Conservation (phyloP, 805 yeast genomes). For the Lachancea thermotolerans region DNA sequence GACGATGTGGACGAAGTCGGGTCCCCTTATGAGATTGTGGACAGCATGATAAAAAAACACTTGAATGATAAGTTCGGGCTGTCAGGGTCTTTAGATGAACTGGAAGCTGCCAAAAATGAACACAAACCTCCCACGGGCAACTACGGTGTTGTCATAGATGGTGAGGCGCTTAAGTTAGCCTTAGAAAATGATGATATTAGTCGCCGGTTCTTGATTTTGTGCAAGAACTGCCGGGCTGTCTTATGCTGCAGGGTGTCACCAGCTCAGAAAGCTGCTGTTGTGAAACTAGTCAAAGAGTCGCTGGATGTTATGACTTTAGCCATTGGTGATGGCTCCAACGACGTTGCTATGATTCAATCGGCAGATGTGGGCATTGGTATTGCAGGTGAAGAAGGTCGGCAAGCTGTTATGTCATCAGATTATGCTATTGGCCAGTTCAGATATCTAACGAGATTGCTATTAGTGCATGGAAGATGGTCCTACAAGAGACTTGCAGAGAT, state of each 20-base stretch:
- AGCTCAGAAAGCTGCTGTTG: conserved; percentile 81
- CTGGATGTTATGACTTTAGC: conserved; percentile 79
- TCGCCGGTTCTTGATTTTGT: conserved; percentile 58
- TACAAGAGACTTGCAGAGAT: conserved; percentile 75
- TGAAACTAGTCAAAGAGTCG: conserved; percentile 64
- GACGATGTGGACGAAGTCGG: conserved; percentile 44
- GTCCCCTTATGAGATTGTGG: conserved; percentile 37
- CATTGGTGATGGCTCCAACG: conserved; percentile 85
- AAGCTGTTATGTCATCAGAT: conserved; percentile 84
- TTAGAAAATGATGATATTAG: conserved; percentile 38
- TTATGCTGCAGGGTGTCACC: conserved; percentile 86
- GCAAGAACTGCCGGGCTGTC: conserved; percentile 77
- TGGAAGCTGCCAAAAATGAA: conserved; percentile 43
- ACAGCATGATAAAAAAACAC: conserved; percentile 44
- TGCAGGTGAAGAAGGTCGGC: conserved; percentile 88
- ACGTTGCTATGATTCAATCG: conserved; percentile 86
- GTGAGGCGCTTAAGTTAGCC: conserved; percentile 63
- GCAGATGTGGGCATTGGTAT: conserved; percentile 87
- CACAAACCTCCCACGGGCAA: conserved; percentile 66
- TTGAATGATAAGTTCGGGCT: conserved; percentile 49
- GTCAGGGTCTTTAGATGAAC: conserved; percentile 53
- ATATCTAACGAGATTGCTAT: conserved; percentile 54
- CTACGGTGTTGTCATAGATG: conserved; percentile 70
- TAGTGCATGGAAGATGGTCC: conserved; percentile 85
- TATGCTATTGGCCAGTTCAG: conserved; percentile 82